These are phyloP conservation scores for Solanum habrochaites DNA, from an alignment of 257 asterid genomes.

Conservation along the genomic window DNA sequence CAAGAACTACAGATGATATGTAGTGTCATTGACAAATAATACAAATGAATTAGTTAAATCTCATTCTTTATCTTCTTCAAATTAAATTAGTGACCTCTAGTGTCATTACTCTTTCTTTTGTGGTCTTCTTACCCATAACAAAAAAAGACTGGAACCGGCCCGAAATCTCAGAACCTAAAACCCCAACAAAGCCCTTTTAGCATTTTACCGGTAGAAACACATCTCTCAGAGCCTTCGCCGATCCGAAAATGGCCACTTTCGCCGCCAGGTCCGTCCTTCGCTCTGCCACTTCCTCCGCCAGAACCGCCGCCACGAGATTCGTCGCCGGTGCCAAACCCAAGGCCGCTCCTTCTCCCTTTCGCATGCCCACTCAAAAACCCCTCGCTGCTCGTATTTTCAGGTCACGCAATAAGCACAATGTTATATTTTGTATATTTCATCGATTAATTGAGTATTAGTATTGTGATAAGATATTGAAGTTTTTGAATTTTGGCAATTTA, in stretches of 20 bases:
- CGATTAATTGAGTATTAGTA: not conserved
- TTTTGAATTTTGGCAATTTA: not conserved
- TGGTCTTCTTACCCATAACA: not conserved
- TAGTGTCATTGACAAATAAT: not conserved
- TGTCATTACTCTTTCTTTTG: not conserved
- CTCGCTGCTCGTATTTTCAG: slow-evolving; percentile 70
- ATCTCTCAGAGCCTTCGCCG: not conserved
- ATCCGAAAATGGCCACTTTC: slow-evolving; percentile 44
- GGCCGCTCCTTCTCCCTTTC: slow-evolving; percentile 42
- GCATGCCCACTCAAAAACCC: slow-evolving; percentile 48
- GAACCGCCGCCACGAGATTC: slow-evolving; percentile 36
- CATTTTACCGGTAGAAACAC: slow-evolving; percentile 2
- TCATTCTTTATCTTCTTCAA: not conserved
- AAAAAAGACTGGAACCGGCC: not conserved
- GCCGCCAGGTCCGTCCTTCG: slow-evolving; percentile 65
- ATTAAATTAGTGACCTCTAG: not conserved
- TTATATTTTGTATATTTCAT: not conserved
- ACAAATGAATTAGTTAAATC: not conserved
- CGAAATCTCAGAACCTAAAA: slow-evolving; percentile 6
- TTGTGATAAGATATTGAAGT: not conserved
- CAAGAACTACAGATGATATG: not conserved
- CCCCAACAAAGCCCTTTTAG: slow-evolving; percentile 17
- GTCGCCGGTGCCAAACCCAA: slow-evolving; percentile 35
- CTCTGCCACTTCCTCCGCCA: slow-evolving; percentile 38
- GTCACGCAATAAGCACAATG: slow-evolving; percentile 8